phyloP scores from a whole-genome alignment of 495 filamentous ascomycete species.

The Stereocaulon alpinum region DNA sequence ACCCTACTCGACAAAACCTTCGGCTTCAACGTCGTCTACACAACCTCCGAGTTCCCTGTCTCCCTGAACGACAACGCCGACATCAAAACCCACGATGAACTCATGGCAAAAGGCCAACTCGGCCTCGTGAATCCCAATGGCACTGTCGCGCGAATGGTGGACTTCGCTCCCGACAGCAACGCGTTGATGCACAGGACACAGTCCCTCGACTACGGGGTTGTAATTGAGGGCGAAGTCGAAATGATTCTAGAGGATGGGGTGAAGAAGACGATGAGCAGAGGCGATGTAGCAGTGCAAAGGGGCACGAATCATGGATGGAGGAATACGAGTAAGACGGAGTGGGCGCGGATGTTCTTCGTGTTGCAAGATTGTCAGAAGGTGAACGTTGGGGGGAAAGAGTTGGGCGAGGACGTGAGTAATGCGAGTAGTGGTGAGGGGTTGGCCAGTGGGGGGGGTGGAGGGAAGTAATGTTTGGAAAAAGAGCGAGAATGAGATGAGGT shows the following conservation, averaged over 20 bases:
- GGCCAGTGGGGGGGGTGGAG: neutral
- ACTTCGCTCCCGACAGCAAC: slow-evolving; percentile 15
- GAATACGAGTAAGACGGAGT: slow-evolving; percentile 44
- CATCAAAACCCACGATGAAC: slow-evolving; percentile 27
- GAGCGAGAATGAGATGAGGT: neutral
- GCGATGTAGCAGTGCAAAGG: slow-evolving; percentile 55
- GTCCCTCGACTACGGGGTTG: slow-evolving; percentile 64
- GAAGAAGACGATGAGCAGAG: slow-evolving; percentile 41
- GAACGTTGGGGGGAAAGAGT: slow-evolving; percentile 26
- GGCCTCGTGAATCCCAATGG: slow-evolving; percentile 27
- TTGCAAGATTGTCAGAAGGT: slow-evolving; percentile 31
- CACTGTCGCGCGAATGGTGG: slow-evolving; percentile 23
- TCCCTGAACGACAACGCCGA: slow-evolving; percentile 43
- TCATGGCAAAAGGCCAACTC: slow-evolving; percentile 21
- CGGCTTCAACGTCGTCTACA: slow-evolving; percentile 32
- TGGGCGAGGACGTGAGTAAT: slow-evolving; percentile 33
- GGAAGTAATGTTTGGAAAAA: slow-evolving; percentile 1
- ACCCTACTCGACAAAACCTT: slow-evolving; percentile 22
- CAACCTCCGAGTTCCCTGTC: slow-evolving; percentile 39
- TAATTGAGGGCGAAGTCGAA: slow-evolving; percentile 64
- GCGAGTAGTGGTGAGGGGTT: slow-evolving; percentile 20
- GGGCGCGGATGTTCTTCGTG: slow-evolving; percentile 51
- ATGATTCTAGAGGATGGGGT: slow-evolving; percentile 53
- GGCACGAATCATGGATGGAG: slow-evolving; percentile 60
- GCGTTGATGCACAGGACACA: slow-evolving; percentile 56